phyloP scores from a whole-genome alignment of 495 filamentous ascomycete species.

The Penicillium antarcticum region DNA sequence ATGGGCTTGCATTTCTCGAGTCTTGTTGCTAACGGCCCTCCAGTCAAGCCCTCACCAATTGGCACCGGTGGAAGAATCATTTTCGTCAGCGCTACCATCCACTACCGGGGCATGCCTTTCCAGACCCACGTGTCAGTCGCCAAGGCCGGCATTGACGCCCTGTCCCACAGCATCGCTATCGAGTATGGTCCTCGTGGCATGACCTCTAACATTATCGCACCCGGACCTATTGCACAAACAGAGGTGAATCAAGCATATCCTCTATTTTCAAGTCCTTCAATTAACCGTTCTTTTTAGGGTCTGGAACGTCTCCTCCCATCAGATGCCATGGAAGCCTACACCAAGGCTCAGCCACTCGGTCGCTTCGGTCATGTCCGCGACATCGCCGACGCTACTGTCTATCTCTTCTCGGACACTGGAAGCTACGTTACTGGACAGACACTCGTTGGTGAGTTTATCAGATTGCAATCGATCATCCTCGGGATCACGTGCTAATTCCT shows the following conservation, averaged over 20 bases:
- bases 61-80: slow-evolving; percentile 81
- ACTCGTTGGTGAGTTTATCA: slow-evolving; percentile 56
- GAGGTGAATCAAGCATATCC: slow-evolving; percentile 39
- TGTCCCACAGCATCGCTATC: slow-evolving; percentile 69
- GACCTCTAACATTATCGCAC: slow-evolving; percentile 84
- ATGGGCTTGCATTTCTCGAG: not conserved
- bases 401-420: slow-evolving; percentile 75
- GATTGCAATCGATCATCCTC: not conserved
- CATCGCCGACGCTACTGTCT: slow-evolving; percentile 91
- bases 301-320: slow-evolving; percentile 42
- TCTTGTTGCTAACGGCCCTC: not conserved
- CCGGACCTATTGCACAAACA: slow-evolving; percentile 69
- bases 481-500: not conserved
- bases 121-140: slow-evolving; percentile 85
- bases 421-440: slow-evolving; percentile 79
- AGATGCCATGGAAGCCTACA: slow-evolving; percentile 26
- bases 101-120: slow-evolving; percentile 79
- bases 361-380: slow-evolving; percentile 78
- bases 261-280: too few species aligned
- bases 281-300: slow-evolving; percentile 22
- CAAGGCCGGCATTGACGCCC: slow-evolving; percentile 85
- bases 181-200: slow-evolving; percentile 87
- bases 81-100: slow-evolving; percentile 83
- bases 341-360: slow-evolving; percentile 59
- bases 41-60: slow-evolving; percentile 34